These are phyloP conservation scores for Pseudonitzschia multiseries DNA, from an alignment of 108 stramenopile genomes.

Conservation along the genomic window DNA sequence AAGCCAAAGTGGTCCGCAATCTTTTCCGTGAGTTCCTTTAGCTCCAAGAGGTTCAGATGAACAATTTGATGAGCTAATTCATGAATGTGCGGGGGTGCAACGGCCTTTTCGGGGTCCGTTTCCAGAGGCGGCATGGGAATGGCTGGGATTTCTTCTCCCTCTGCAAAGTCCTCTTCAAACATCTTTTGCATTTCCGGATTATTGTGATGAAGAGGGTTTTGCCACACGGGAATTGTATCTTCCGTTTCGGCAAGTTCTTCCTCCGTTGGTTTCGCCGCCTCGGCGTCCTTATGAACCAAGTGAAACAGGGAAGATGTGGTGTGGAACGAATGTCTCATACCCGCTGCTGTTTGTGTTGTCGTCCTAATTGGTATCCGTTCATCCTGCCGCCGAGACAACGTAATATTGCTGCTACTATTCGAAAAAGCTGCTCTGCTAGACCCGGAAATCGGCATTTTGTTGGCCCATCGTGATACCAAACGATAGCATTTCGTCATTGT, in stretches of 20 bases:
- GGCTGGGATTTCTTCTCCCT: conserved; percentile 47
- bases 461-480: conserved; percentile 2
- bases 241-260: conserved; percentile 36
- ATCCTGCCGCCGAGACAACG: neutral
- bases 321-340: conserved; percentile 11
- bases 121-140: conserved; percentile 13
- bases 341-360: neutral
- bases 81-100: conserved; percentile 47
- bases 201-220: conserved; percentile 79
- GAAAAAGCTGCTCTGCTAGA: conserved; percentile 11
- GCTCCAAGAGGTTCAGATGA: conserved; percentile 67
- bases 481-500: conserved; percentile 7
- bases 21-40: conserved; percentile 69
- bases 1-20: conserved; percentile 83
- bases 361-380: neutral
- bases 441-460: neutral
- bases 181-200: conserved; percentile 53
- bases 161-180: conserved; percentile 59
- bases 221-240: conserved; percentile 58
- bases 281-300: conserved; percentile 20
- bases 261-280: conserved; percentile 31
- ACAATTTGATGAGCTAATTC: conserved; percentile 76
- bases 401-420: neutral
- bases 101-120: conserved; percentile 22
- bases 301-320: conserved; percentile 13